Conservation (phyloP, 257 asterid genomes). For the Marsdenia floribunda region DNA sequence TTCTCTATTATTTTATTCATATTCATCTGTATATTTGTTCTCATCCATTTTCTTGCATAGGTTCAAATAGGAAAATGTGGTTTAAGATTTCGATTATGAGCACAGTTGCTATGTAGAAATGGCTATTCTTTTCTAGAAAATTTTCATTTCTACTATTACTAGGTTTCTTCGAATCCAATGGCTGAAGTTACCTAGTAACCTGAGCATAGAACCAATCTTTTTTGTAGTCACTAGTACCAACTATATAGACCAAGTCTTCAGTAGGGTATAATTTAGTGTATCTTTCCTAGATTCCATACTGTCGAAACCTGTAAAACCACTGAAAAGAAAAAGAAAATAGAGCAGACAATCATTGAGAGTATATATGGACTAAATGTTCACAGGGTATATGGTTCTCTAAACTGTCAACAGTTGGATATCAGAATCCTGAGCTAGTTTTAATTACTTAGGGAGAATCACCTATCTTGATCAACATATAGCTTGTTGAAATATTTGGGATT, state of each 20-base stretch:
- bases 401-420: not conserved
- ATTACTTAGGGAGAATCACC: constrained; percentile 19
- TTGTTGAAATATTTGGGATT: constrained; percentile 25
- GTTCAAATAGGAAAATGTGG: not conserved
- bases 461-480: constrained; percentile 55
- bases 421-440: not conserved
- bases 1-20: no score
- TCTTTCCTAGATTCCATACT: constrained; percentile 85
- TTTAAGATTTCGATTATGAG: not conserved
- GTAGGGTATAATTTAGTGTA: constrained; percentile 64
- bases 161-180: not conserved
- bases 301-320: constrained; percentile 57
- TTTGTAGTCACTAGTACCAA: constrained; percentile 54
- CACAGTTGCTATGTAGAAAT: no score
- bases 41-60: constrained; percentile 42
- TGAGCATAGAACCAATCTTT: constrained; percentile 85
- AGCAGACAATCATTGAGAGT: constrained; percentile 1
- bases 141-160: no score
- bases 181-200: constrained; percentile 57
- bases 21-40: constrained; percentile 29
- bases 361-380: not conserved
- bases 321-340: no score
- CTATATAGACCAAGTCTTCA: constrained; percentile 52
- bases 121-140: not conserved
- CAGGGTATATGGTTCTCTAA: not conserved